A percentile compares a stretch with the other conserved stretches of the same genome.
Evolutionary conservation across 2,329 filamentous ascomycete genomes (phyloP).

Genomic region (Tricladium varicosporioides): DNA sequence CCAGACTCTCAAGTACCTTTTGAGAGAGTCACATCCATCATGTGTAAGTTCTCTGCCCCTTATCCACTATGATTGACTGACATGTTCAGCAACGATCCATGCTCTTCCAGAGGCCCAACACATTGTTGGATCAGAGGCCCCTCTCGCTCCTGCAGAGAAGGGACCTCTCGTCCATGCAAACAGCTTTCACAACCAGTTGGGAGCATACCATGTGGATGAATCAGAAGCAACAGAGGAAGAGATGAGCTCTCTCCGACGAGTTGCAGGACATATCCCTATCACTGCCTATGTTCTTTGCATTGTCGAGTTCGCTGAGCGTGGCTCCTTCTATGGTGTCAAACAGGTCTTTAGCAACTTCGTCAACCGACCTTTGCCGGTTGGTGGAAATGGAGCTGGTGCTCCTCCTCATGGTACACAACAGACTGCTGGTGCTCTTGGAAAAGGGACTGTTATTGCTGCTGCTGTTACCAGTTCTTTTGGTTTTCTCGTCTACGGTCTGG

Average conservation of each 20-base stretch:
- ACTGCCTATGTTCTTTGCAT: constrained; percentile 68
- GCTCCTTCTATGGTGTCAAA: constrained; percentile 73
- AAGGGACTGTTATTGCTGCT: constrained; percentile 53
- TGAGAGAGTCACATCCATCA: no score
- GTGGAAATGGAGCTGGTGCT: constrained; percentile 38
- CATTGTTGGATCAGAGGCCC: constrained; percentile 8
- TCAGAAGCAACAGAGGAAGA: constrained; percentile 54
- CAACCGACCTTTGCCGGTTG: constrained; percentile 55
- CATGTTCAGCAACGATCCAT: no score
- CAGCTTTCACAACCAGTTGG: not conserved
- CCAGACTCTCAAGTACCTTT: no score
- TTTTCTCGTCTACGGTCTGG: constrained; percentile 48
- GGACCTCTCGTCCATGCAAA: constrained; percentile 19
- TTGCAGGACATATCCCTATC: constrained; percentile 64
- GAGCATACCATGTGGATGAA: constrained; percentile 34
- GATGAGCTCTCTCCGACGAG: constrained; percentile 56
- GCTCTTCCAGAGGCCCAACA: not conserved
- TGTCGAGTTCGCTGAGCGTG: constrained; percentile 73
- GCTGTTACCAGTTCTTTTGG: constrained; percentile 51
- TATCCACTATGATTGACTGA: no score
- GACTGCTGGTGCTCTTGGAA: constrained; percentile 54
- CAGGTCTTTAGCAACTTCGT: constrained; percentile 59
- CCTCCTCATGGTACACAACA: constrained; percentile 35
- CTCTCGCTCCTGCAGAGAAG: constrained; percentile 16
- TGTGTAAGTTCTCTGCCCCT: no score